Percentiles rank a stretch among this genome's conserved stretches.
These are phyloP conservation scores for Heliosperma pusillum DNA, from an alignment of 148 eudicot species.

Conservation along the genomic window DNA sequence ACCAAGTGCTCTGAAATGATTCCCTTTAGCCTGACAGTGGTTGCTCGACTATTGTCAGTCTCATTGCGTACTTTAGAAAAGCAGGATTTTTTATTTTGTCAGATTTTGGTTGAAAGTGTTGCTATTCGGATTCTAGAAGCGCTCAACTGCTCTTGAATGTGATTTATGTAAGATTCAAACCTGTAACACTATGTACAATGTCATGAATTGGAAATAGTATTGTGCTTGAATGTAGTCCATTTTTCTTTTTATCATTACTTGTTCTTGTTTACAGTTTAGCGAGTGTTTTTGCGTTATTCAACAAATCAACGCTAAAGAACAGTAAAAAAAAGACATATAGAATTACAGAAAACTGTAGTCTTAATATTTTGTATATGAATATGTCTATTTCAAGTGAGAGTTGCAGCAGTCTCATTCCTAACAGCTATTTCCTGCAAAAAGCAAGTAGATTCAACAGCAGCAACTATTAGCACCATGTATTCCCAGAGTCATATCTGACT, in stretches of 20 bases:
- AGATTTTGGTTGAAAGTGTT: too few species aligned
- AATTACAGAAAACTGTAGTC: background rate
- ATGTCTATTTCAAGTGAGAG: slow-evolving; percentile 11
- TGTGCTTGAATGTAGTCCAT: background rate
- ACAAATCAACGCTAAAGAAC: background rate
- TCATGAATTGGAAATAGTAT: slow-evolving; percentile 1
- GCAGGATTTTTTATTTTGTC: too few species aligned
- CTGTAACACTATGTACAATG: background rate
- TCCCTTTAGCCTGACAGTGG: background rate
- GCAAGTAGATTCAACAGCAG: slow-evolving; percentile 1
- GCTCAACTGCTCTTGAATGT: too few species aligned
- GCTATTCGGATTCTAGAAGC: too few species aligned
- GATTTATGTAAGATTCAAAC: background rate
- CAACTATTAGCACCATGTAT: slow-evolving; percentile 1
- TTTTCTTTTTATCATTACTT: background rate
- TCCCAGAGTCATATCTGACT: background rate
- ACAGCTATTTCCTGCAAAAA: slow-evolving; percentile 65
- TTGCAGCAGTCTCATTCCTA: slow-evolving; percentile 44
- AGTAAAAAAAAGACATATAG: background rate
- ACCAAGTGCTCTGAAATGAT: background rate
- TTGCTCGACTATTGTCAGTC: background rate
- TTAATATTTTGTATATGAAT: background rate
- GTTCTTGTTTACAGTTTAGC: background rate
- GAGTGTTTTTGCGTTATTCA: background rate
- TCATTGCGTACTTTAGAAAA: too few species aligned